Percentiles rank a stretch among this genome's conserved stretches.
Evolutionary conservation across 2,329 filamentous ascomycete species (phyloP).

Genomic region (Cladosporium sp.): DNA sequence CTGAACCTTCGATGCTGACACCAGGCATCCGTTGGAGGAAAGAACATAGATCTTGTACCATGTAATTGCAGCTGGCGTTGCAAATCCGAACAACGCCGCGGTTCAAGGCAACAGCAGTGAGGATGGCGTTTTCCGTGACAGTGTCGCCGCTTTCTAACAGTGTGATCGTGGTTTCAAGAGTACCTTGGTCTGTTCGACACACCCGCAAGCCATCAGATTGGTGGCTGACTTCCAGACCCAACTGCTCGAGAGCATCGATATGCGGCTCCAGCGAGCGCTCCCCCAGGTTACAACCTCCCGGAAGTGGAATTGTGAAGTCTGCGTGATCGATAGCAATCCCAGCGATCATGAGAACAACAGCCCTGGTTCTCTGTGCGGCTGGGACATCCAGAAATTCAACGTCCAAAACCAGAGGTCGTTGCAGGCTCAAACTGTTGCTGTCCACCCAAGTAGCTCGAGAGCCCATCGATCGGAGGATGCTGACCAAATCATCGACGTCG

Average conservation of each 20-base stretch:
- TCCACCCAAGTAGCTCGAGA: not conserved
- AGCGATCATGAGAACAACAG: not conserved
- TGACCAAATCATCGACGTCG: constrained; percentile 5
- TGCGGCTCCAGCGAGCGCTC: constrained; percentile 10
- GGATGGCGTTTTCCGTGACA: constrained; percentile 9
- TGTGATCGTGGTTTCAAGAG: not conserved
- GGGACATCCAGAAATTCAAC: not conserved
- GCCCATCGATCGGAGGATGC: constrained; percentile 3
- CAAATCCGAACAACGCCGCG: not conserved
- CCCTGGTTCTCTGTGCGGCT: not conserved
- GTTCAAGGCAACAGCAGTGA: not conserved
- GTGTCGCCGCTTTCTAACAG: constrained; percentile 5
- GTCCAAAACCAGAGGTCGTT: not conserved
- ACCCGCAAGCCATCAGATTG: not conserved
- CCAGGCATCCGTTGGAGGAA: not conserved
- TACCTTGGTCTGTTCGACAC: not conserved
- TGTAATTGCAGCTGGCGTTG: constrained; percentile 15
- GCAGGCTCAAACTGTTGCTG: not conserved
- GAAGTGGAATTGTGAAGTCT: not conserved
- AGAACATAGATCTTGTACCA: constrained; percentile 14
- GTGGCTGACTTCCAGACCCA: not conserved
- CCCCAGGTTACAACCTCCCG: constrained; percentile 5
- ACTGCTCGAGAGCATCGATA: constrained; percentile 4
- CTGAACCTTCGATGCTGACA: constrained; percentile 2
- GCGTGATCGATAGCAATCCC: constrained; percentile 1